Percentiles rank a stretch among this genome's conserved stretches.
phyloP scores from a whole-genome alignment of 2,329 filamentous ascomycete species.

The Elsinoe perseae region DNA sequence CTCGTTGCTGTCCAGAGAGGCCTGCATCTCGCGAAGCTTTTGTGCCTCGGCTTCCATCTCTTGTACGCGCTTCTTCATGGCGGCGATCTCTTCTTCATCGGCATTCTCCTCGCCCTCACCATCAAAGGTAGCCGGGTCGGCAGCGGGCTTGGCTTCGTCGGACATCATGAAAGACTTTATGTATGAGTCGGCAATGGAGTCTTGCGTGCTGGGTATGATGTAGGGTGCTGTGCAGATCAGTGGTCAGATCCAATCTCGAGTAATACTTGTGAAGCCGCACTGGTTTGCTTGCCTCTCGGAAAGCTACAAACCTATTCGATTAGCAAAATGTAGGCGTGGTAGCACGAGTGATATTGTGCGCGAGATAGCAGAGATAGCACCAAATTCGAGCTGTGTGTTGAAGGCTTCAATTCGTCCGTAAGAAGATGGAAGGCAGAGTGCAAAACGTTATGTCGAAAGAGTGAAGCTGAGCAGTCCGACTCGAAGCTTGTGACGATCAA shows the following conservation, averaged over 20 bases:
- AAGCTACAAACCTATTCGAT: background rate
- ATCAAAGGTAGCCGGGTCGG: constrained; percentile 17
- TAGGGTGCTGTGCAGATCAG: background rate
- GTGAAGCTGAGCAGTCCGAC: background rate
- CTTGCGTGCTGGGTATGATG: background rate
- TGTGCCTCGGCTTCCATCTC: constrained; percentile 53
- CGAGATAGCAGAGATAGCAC: background rate
- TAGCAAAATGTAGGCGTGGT: background rate
- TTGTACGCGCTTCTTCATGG: constrained; percentile 47
- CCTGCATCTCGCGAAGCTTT: constrained; percentile 50
- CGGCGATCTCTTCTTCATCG: constrained; percentile 38
- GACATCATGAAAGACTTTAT: constrained; percentile 5
- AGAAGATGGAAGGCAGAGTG: background rate
- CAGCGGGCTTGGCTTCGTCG: constrained; percentile 14
- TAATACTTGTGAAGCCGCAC: background rate
- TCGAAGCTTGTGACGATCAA: constrained; percentile 4
- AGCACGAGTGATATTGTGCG: background rate
- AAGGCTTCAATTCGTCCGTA: background rate
- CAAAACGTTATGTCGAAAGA: background rate
- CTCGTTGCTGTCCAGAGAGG: constrained; percentile 69
- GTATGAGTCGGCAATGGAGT: background rate
- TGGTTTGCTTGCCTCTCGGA: background rate
- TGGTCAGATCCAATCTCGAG: background rate
- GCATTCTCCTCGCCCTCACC: constrained; percentile 29
- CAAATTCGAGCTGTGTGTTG: background rate